phyloP scores from a whole-genome alignment of 441 rosid genomes.

The Hura crepitans region DNA sequence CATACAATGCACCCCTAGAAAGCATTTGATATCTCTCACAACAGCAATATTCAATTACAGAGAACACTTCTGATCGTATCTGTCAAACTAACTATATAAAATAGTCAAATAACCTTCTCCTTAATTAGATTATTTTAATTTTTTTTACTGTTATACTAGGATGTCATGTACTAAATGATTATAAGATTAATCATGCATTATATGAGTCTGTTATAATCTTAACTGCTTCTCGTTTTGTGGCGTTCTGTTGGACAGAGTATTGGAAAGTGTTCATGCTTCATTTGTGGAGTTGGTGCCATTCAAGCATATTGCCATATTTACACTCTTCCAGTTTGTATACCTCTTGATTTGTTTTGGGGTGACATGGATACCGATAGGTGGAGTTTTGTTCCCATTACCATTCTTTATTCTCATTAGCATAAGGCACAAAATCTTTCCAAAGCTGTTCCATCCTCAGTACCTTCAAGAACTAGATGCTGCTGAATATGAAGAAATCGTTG shows the following conservation, averaged over 20 bases:
- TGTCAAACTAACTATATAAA: neutral
- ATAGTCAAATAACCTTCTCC: neutral
- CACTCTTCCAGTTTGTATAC: constrained; percentile 63
- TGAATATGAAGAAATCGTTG: constrained; percentile 68
- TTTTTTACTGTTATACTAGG: neutral
- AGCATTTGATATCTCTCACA: neutral
- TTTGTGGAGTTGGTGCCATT: constrained; percentile 71
- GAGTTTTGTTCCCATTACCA: constrained; percentile 68
- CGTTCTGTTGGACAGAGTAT: constrained; percentile 42
- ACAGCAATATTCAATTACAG: neutral
- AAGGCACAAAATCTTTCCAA: constrained; percentile 62
- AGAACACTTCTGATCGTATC: too few species aligned
- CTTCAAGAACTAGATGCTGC: constrained; percentile 77
- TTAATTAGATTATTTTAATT: constrained; percentile 1
- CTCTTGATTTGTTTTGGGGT: constrained; percentile 64
- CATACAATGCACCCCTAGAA: neutral
- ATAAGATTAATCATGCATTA: neutral
- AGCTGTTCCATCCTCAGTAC: constrained; percentile 48
- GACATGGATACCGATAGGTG: constrained; percentile 86
- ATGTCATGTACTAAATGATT: neutral
- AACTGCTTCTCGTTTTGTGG: neutral
- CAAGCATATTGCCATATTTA: constrained; percentile 54
- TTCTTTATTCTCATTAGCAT: constrained; percentile 61
- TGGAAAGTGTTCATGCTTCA: constrained; percentile 73
- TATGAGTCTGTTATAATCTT: neutral